Conservation (phyloP, 805 yeast species). For the Candida xyloterini region DNA sequence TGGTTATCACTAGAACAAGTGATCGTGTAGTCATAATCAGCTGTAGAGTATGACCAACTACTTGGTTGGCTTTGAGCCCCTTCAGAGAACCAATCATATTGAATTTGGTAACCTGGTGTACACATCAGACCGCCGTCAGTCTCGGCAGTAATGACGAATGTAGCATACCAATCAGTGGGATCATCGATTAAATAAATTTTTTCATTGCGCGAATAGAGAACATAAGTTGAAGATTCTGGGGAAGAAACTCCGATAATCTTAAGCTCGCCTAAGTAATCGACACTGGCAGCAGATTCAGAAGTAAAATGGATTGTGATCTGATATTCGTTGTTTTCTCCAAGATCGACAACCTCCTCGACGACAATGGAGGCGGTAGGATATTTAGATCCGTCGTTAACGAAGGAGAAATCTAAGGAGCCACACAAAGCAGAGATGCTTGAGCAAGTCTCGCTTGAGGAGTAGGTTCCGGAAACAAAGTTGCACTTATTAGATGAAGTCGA, state of each 20-base stretch:
- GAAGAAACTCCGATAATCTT: slow-evolving; percentile 30
- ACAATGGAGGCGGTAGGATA: slow-evolving; percentile 21
- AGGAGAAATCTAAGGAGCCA: slow-evolving; percentile 17
- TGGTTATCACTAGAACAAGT: slow-evolving; percentile 30
- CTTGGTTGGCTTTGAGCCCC: slow-evolving; percentile 12
- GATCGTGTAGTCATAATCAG: slow-evolving; percentile 26
- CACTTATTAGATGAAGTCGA: neutral
- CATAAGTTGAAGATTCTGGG: slow-evolving; percentile 23
- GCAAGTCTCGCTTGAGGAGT: slow-evolving; percentile 2
- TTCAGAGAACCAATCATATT: slow-evolving; percentile 32
- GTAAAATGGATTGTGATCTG: slow-evolving; percentile 19
- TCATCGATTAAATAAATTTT: slow-evolving; percentile 19
- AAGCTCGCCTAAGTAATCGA: slow-evolving; percentile 25
- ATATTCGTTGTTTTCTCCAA: slow-evolving; percentile 9
- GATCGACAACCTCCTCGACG: slow-evolving; percentile 12
- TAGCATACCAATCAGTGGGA: slow-evolving; percentile 30
- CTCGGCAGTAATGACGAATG: slow-evolving; percentile 26
- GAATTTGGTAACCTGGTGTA: slow-evolving; percentile 31
- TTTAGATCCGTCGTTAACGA: slow-evolving; percentile 3
- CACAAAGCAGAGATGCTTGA: slow-evolving; percentile 9
- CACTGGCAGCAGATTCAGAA: slow-evolving; percentile 10
- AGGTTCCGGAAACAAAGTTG: slow-evolving; percentile 10
- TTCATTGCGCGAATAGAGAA: slow-evolving; percentile 27
- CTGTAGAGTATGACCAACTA: slow-evolving; percentile 12
- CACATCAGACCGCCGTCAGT: slow-evolving; percentile 14